Evolutionary conservation across 73 alveolate species (phyloP), one percentile per base, ranked within the genome.

Genomic region (Tetrahymena thermophila): DNA sequence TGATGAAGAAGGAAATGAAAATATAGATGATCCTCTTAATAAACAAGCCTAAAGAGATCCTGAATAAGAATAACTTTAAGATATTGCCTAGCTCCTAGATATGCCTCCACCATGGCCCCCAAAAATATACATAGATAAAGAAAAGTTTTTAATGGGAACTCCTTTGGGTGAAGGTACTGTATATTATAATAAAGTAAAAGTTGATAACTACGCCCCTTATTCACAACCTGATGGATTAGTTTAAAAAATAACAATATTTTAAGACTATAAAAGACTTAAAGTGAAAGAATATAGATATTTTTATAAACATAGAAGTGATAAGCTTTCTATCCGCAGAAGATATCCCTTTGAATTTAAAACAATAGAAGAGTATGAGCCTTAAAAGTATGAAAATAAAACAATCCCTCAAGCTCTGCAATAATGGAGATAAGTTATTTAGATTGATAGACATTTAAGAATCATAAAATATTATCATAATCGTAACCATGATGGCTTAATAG

Each of bases 101-200:
- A 97, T 98, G 99, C 99, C 99, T 15, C 99, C 99, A 1, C 97
- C 99, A 21, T 98, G 99, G 99, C 97, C 99, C 3, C 99, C 99
- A 25, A 98, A 98, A 94, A 95, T 98, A 5, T 97, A 94, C 35
- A 97, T 98, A 35, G 98, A 97, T 85, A 98, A 96, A 93, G 99
- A 98, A 50, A 97, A 96, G 85, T 98, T 96, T 97, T 94, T 97
- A 21, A 98, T 96, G 93, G 96, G 98, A 10, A 98, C 99, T 34
- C 99, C 99, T 23, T 94, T 97, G 1, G 99, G 99, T 96, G 99
- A 98, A 93, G 97, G 97, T 71, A 98, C 99, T 23, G 96, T 96
- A 10, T 98, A 97, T 95, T 98, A 97, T 96, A 97, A 98, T 94
- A 98, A 97, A 97, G 96, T 98, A 93, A 98, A 98, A 96, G 98